Base-by-base conservation (phyloP, 2,329 filamentous ascomycete genomes). In the Cladosporium sp. region DNA sequence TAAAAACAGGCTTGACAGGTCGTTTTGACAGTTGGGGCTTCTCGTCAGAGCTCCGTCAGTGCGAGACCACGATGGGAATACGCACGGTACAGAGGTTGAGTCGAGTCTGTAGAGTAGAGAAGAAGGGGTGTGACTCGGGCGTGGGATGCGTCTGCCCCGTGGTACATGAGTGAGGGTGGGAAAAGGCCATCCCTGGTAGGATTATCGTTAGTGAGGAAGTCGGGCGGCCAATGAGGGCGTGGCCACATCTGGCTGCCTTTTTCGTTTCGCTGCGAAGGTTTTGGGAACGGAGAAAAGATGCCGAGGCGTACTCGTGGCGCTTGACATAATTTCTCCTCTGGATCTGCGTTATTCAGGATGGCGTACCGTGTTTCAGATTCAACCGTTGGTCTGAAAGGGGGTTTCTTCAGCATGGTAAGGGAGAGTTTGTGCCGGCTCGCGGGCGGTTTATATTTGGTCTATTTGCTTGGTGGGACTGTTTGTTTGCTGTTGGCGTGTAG, bases 361-460 rank as follows among this genome's bases (percentile, higher is more conserved):
- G 43, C 35, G 43, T 38, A 30, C 43, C 43, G 22, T 39, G 33
- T 38, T 47, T 47, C 35, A 42, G 15, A 30, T 18, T 19, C 15
- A 16, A 46, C n/a, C 9, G 32, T n/a, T 20, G n/a, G n/a, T n/a
- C n/a, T 15, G 5, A 4, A 19, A 27, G n/a, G 15, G 25, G 9
- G 6, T 4, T 35, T 33, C n/a, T 18, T 15, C 35, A 35, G 15
- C 20, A 29, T 20, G 3, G 9, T 7, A 7, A 15, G 43, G 3
- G 13, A 35, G 6, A 12, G 20, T 36, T 8, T 7, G 20, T 13
- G 15, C 32, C 25, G 22, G 13, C 27, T 18, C 15, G 30, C 16
- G 6, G 36, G 15, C 36, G 11, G 7, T 12, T 12, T 38, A 16
- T 16, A 18, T 35, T n/a, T 15, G 32, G 32, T 16, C n/a, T 35